Base-by-base conservation (phyloP, 495 filamentous ascomycete genomes). In the Aspergillus saccharolyticus region DNA sequence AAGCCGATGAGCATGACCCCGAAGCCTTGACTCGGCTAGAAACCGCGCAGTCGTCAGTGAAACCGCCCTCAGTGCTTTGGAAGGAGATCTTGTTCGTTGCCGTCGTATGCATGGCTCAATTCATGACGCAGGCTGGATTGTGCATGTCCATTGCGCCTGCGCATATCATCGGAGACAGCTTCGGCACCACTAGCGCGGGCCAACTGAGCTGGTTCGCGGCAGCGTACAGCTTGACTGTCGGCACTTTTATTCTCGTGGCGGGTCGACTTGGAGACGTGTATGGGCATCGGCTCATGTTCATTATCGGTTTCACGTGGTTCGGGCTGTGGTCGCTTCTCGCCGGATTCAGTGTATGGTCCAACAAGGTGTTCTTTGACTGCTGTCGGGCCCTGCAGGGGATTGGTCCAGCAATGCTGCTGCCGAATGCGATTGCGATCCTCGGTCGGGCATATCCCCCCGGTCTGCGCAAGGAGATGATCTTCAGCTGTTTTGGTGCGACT, bases 241-340 rank as follows among this genome's bases (percentile, higher is more conserved):
- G 86, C 7, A 83, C 82, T 1, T 88, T 87, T 56, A 84, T 89
- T 52, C 69, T 89, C 12, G 76, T 84, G 6, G 78, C 83, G 4
- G 84, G 85, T 6, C 75, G 86, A 14, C 67, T 88, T 3, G 86
- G 87, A 0, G 87, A 89, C 52, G 70, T 83, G 4, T 83, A 80
- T 56, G 87, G 87, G 14, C 80, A 87, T 64, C 83, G 84, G 50
- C 68, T 72, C 1, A 66, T 89, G 62, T 85, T 89, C 50, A 67
- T 84, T 14, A 56, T 76, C 18, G 86, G 85, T 0, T 86, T 79
- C 57, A 47, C 74, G n/a, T 89, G 85, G 85, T 82, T 83, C 46
- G 68, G 74, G 1, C 44, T 84, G 17, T 89, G 84, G 84, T 81
- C 82, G 2, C 61, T 81, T 1, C 57, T 87, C 16, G 80, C 78